Base-by-base conservation (phyloP, 768 basidiomycete species). In the Phanerochaete sordida region DNA sequence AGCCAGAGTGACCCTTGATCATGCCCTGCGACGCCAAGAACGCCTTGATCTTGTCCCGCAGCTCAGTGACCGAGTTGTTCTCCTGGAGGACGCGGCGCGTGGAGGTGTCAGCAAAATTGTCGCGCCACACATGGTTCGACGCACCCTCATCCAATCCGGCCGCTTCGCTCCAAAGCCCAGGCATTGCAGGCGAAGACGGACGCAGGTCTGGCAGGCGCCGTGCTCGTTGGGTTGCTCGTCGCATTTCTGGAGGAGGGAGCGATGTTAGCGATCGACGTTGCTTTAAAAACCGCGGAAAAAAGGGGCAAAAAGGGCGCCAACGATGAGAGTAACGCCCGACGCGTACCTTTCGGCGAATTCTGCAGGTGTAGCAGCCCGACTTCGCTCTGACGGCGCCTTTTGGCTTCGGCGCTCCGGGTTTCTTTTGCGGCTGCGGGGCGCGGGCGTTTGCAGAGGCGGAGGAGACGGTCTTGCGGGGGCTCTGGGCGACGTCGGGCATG, bases 311-410 rank as follows among this genome's bases (percentile, higher is more conserved):
- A 63, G 35, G 28, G 28, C 50, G 54, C 46, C 63, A 43, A 49
- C 54, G 60, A 15, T 57, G 43, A 45, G 59, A 48, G 55, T 56
- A 62, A 50, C 51, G 59, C 60, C 55, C 43, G 57, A 50, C 47
- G 72, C 73, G 44, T 52, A 90, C 91, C 88, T 93, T 92, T 68
- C 91, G 81, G 65, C 91, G 84, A 43, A 93, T 90, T 68, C 91
- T 83, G 77, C 91, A 93, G 58, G 91, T 93, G 76, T 91, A 93
- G 72, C 91, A 93, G 64, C 91, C 91, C 56, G 89, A 88, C 81
- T 93, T 93, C 57, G 90, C 91, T 70, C 91, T 86, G 28, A 87
- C 83, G 57, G 88, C 86, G 71, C 88, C 90, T 79, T 91, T 93
- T 62, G 84, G 80, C 72, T 91, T 91, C 63, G 85, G 81, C 70